Conservation (phyloP, 768 basidiomycete genomes). For the Trametes cubensis region DNA sequence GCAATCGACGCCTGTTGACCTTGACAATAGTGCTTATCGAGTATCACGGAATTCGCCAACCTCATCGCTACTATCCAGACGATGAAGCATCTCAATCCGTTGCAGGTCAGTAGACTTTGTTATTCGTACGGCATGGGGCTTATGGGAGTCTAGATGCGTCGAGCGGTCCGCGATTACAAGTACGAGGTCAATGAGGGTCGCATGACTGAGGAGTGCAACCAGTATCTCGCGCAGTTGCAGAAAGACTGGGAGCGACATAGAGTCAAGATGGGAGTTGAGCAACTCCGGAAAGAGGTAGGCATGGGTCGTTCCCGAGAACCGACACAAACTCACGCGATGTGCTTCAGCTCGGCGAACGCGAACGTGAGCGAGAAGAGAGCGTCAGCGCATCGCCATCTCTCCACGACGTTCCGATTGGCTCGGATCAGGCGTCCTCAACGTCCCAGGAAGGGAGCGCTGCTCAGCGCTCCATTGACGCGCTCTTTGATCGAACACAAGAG, state of each 20-base stretch:
- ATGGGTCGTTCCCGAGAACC: neutral
- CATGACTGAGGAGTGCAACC: conserved; percentile 94
- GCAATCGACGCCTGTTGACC: conserved; percentile 18
- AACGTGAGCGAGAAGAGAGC: conserved; percentile 62
- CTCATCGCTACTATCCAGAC: conserved; percentile 89
- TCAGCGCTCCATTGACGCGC: conserved; percentile 69
- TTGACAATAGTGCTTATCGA: conserved; percentile 69
- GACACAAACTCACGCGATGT: conserved; percentile 4
- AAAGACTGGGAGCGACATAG: conserved; percentile 97
- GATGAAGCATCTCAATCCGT: conserved; percentile 84
- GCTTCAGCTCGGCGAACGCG: conserved; percentile 65
- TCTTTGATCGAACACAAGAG: conserved; percentile 73
- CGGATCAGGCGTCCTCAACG: conserved; percentile 35
- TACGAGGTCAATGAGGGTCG: conserved; percentile 90
- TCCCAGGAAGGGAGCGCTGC: conserved; percentile 37
- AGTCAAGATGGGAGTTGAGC: conserved; percentile 84
- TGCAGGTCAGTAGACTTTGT: conserved; percentile 63
- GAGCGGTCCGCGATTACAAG: conserved; percentile 90
- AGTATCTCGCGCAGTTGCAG: conserved; percentile 93
- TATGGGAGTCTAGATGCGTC: conserved; percentile 68
- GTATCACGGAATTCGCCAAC: conserved; percentile 83
- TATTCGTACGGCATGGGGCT: neutral
- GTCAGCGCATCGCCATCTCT: conserved; percentile 42
- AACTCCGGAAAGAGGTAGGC: conserved; percentile 77
- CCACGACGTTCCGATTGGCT: conserved; percentile 25